Conservation (phyloP, 208 protist species). For the Angomonas ambiguus region DNA sequence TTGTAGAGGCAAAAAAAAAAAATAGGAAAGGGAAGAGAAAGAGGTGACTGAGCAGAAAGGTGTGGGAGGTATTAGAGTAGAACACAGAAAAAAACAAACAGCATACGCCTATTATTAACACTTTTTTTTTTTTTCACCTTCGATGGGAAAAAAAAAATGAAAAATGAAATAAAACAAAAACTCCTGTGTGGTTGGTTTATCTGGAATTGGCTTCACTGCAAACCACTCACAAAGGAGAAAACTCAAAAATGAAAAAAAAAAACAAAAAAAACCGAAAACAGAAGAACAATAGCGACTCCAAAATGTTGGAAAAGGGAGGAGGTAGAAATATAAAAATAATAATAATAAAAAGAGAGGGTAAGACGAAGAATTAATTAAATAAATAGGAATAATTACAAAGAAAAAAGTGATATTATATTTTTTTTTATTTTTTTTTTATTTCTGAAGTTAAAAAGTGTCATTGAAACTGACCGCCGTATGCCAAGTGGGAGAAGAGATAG, state of each 20-base stretch:
- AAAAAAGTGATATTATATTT: too few relatives aligned
- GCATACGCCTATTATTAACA: too few relatives aligned
- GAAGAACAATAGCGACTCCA: neutral
- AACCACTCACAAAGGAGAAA: neutral
- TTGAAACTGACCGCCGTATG: too few relatives aligned
- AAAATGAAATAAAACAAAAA: neutral
- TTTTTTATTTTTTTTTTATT: too few relatives aligned
- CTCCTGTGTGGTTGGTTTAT: neutral
- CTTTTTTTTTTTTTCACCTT: slow-evolving; percentile 7
- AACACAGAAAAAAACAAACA: too few relatives aligned
- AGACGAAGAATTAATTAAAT: neutral
- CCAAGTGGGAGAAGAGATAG: neutral
- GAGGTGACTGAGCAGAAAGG: too few relatives aligned
- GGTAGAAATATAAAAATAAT: neutral
- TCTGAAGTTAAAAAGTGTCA: too few relatives aligned
- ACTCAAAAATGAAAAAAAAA: neutral
- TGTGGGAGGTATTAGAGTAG: too few relatives aligned
- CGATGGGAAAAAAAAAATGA: neutral
- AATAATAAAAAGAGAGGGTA: neutral
- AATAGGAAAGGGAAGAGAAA: too few relatives aligned
- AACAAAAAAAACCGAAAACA: slow-evolving; percentile 7
- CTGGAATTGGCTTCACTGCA: neutral
- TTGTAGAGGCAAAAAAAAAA: neutral
- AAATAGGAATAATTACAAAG: too few relatives aligned
- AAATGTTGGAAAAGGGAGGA: neutral